These are phyloP conservation scores for Monosporascus sp. DNA, from an alignment of 2,329 filamentous ascomycete species.

Conservation along the genomic window DNA sequence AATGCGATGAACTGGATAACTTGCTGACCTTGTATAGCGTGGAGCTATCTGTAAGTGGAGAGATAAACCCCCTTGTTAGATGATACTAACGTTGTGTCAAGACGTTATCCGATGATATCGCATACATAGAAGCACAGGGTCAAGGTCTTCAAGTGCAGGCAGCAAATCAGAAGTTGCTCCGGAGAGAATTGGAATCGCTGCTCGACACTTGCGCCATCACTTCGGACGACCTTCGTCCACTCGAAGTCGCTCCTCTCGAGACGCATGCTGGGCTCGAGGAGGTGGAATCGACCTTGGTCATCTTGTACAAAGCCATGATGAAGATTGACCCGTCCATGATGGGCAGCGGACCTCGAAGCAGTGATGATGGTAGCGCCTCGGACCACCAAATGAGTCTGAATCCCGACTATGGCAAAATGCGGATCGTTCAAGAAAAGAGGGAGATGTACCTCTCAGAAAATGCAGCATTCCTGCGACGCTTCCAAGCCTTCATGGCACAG, in stretches of 20 bases:
- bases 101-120: slow-evolving; percentile 92
- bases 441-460: slow-evolving; percentile 80
- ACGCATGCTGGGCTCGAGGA: slow-evolving; percentile 65
- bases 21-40: slow-evolving; percentile 91
- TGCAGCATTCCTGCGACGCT: slow-evolving; percentile 67
- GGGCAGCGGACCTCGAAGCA: slow-evolving; percentile 42
- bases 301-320: slow-evolving; percentile 85
- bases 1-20: slow-evolving; percentile 95
- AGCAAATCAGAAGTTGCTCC: slow-evolving; percentile 90
- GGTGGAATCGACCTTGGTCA: slow-evolving; percentile 71
- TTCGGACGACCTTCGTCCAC: slow-evolving; percentile 64
- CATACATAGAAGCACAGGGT: slow-evolving; percentile 94
- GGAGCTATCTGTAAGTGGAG: slow-evolving; percentile 71
- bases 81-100: slow-evolving; percentile 33
- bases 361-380: slow-evolving; percentile 41
- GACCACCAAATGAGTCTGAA: slow-evolving; percentile 51
- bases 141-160: slow-evolving; percentile 96
- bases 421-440: slow-evolving; percentile 90
- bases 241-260: slow-evolving; percentile 70
- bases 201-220: slow-evolving; percentile 89
- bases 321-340: slow-evolving; percentile 85
- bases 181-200: slow-evolving; percentile 83
- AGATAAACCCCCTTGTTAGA: neutral
- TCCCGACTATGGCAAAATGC: slow-evolving; percentile 81
- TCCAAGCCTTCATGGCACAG: slow-evolving; percentile 75